Conservation (phyloP, 371 early-diverging fungal genomes). For the Syncephalastrum sp. region DNA sequence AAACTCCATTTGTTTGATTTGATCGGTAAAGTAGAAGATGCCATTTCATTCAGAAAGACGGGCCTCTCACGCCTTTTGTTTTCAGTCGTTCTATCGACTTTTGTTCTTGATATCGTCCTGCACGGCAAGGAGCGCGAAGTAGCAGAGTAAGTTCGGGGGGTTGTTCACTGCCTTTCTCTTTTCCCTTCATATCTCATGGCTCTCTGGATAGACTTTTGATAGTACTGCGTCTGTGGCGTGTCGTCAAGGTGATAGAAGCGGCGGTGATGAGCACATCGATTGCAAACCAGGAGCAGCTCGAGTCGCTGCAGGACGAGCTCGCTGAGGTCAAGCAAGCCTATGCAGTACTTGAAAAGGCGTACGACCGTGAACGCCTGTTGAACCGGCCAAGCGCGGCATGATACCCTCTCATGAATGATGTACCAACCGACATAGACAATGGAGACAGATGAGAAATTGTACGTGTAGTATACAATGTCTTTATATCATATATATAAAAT, state of each 20-base stretch:
- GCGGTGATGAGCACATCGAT: constrained; percentile 34
- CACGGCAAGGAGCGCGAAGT: constrained; percentile 52
- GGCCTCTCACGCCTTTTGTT: background rate
- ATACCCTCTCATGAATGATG: no score
- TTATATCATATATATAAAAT: no score
- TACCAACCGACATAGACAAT: no score
- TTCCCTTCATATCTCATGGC: background rate
- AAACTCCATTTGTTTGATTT: constrained; percentile 46
- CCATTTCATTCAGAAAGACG: background rate
- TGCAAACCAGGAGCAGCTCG: constrained; percentile 27
- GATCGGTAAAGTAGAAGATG: constrained; percentile 19
- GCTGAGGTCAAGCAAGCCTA: constrained; percentile 15
- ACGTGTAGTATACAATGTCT: no score
- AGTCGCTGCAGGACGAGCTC: constrained; percentile 17
- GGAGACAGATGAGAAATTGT: no score
- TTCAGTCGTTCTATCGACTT: constrained; percentile 40
- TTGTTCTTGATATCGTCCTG: constrained; percentile 40
- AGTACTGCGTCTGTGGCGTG: constrained; percentile 50
- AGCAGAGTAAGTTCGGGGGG: constrained; percentile 31
- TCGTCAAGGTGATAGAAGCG: constrained; percentile 47
- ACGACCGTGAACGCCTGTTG: constrained; percentile 23
- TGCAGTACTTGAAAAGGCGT: constrained; percentile 20
- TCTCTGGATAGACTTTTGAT: constrained; percentile 30
- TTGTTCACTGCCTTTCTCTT: background rate
- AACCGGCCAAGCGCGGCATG: constrained; percentile 1